Conservation (phyloP, 192 early-diverging fungal genomes). For the Fimicolochytrium jonesii region DNA sequence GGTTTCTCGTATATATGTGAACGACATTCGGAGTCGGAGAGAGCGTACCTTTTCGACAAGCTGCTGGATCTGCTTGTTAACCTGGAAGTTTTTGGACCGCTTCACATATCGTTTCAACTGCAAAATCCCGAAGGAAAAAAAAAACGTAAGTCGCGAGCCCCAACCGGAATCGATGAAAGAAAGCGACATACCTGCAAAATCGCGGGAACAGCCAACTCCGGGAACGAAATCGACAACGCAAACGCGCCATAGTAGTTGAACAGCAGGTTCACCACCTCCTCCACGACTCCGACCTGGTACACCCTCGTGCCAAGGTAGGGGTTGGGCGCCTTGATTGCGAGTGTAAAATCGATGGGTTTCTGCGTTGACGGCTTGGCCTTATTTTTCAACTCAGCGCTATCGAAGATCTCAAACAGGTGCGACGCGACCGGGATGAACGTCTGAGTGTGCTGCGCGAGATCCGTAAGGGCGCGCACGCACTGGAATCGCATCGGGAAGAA, state of each 20-base stretch:
- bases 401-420: conserved; percentile 71
- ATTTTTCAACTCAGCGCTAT: conserved; percentile 60
- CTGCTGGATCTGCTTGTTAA: conserved; percentile 77
- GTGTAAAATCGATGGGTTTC: conserved; percentile 79
- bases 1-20: not conserved
- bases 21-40: not conserved
- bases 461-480: conserved; percentile 67
- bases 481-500: conserved; percentile 94
- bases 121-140: not conserved
- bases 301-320: conserved; percentile 76
- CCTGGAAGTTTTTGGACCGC: conserved; percentile 66
- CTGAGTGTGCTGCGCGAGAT: conserved; percentile 65
- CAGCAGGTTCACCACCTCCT: conserved; percentile 70
- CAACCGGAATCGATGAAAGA: too few relatives aligned
- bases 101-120: conserved; percentile 83
- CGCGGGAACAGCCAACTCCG: conserved; percentile 86
- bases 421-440: conserved; percentile 83
- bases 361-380: conserved; percentile 73
- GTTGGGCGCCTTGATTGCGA: conserved; percentile 75
- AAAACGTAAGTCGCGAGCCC: not conserved
- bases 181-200: conserved; percentile 60
- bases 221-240: conserved; percentile 84
- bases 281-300: conserved; percentile 78
- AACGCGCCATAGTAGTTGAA: conserved; percentile 71
- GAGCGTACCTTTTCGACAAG: conserved; percentile 70